These are phyloP conservation scores for Melastoma candidum DNA, from an alignment of 441 rosid species.

Conservation along the genomic window DNA sequence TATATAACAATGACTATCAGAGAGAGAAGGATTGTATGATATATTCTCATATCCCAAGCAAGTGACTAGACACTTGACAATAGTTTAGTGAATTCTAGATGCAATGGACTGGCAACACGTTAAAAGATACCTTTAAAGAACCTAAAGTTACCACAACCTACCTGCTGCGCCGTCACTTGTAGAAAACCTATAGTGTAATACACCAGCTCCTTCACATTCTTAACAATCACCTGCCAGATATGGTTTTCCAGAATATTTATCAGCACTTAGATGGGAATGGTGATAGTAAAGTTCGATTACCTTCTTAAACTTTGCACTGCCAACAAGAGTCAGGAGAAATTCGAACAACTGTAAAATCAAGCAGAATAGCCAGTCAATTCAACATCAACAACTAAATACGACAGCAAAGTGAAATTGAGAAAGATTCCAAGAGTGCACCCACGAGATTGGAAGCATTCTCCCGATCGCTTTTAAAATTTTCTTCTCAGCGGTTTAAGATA, in stretches of 20 bases:
- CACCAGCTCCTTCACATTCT: slow-evolving; percentile 65
- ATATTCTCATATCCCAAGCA: no score
- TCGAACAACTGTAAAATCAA: slow-evolving; percentile 65
- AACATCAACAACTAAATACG: slow-evolving; percentile 10
- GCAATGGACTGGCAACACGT: no score
- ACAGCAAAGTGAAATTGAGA: neutral
- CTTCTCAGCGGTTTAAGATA: no score
- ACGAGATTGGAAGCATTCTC: no score
- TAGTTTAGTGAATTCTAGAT: no score
- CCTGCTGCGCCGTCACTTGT: slow-evolving; percentile 94
- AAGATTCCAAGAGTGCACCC: no score
- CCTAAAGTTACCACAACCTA: slow-evolving; percentile 8
- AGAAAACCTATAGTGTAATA: slow-evolving; percentile 75
- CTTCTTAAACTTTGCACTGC: slow-evolving; percentile 63
- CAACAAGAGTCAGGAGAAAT: slow-evolving; percentile 72
- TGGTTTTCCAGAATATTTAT: slow-evolving; percentile 4
- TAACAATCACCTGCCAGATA: slow-evolving; percentile 39
- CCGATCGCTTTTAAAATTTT: no score
- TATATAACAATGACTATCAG: no score
- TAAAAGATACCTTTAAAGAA: neutral
- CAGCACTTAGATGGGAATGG: slow-evolving; percentile 2
- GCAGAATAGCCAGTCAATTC: slow-evolving; percentile 15
- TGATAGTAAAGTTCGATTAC: slow-evolving; percentile 23
- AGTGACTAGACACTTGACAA: no score
- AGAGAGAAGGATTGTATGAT: no score